Evolutionary conservation across 2,329 filamentous ascomycete species (phyloP), one percentile per base, ranked within the genome.

Genomic region (Pyrenophora teres): DNA sequence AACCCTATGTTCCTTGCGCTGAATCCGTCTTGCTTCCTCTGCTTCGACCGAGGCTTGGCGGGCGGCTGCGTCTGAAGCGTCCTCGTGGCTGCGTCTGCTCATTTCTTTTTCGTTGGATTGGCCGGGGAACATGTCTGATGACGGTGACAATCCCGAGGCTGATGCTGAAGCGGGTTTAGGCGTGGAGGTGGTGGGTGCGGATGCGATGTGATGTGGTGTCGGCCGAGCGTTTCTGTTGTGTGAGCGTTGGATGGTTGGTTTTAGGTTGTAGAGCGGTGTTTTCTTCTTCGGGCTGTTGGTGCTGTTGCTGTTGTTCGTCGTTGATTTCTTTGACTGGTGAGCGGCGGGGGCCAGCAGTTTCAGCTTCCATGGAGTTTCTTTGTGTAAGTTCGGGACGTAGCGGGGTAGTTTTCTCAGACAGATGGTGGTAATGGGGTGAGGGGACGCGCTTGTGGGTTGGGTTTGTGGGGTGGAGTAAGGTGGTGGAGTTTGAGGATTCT

Each of bases 211-310:
- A n/a, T n/a, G n/a, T n/a, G n/a, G n/a, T n/a, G n/a, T n/a, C n/a
- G n/a, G n/a, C n/a, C n/a, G n/a, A n/a, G n/a, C n/a, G n/a, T n/a
- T n/a, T n/a, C n/a, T n/a, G n/a, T n/a, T n/a, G n/a, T n/a, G n/a
- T n/a, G n/a, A n/a, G n/a, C n/a, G n/a, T 73, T 97, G 93, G 49
- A 99, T 97, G 0, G 92, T 93, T 40, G 92, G 86, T 2, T 99
- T n/a, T n/a, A n/a, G n/a, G n/a, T n/a, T n/a, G n/a, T 21, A 97
- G 93, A 37, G 92, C 88, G 1, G 89, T 87, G 45, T 85, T 87
- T 43, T 75, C 74, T 50, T 96, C 91, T 32, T 93, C 89, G 10
- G 77, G 68, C 71, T 78, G 68, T 5, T 73, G 19, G 3, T 19
- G 19, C 5, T 5, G 19, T 19, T 19, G 19, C 5, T 19, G 3